Evolutionary conservation across 2,329 filamentous ascomycete genomes (phyloP).

Genomic region (Neonectria punicea): DNA sequence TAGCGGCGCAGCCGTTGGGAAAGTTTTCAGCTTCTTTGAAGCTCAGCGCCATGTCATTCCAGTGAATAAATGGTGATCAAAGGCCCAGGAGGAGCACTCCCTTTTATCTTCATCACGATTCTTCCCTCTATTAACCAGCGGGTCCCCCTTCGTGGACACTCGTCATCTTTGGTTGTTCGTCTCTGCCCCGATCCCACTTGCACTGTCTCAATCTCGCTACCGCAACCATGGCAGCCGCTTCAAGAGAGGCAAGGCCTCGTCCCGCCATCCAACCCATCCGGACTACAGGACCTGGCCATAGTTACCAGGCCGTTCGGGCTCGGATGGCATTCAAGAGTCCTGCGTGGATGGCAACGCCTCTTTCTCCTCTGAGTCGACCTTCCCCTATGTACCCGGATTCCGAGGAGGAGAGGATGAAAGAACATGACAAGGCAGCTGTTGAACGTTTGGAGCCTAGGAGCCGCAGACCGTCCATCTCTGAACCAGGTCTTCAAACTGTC

Average conservation of each 20-base stretch:
- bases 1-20: slow-evolving; percentile 19
- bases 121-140: neutral
- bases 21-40: slow-evolving; percentile 29
- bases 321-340: slow-evolving; percentile 35
- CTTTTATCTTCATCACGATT: slow-evolving; percentile 9
- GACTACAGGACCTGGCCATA: slow-evolving; percentile 32
- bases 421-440: slow-evolving; percentile 31
- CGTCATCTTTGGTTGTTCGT: neutral
- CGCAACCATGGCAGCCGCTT: slow-evolving; percentile 30
- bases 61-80: slow-evolving; percentile 27
- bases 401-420: slow-evolving; percentile 28
- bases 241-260: slow-evolving; percentile 31
- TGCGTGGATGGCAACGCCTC: slow-evolving; percentile 34
- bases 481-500: slow-evolving; percentile 22
- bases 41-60: slow-evolving; percentile 36
- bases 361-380: slow-evolving; percentile 34
- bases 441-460: slow-evolving; percentile 27
- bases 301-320: slow-evolving; percentile 20
- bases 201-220: neutral
- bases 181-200: neutral
- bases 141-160: neutral
- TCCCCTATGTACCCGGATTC: slow-evolving; percentile 32
- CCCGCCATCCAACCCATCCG: slow-evolving; percentile 39
- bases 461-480: slow-evolving; percentile 18
- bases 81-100: neutral